Evolutionary conservation across 495 filamentous ascomycete genomes (phyloP).

Genomic region (Xylaria bambusicola): DNA sequence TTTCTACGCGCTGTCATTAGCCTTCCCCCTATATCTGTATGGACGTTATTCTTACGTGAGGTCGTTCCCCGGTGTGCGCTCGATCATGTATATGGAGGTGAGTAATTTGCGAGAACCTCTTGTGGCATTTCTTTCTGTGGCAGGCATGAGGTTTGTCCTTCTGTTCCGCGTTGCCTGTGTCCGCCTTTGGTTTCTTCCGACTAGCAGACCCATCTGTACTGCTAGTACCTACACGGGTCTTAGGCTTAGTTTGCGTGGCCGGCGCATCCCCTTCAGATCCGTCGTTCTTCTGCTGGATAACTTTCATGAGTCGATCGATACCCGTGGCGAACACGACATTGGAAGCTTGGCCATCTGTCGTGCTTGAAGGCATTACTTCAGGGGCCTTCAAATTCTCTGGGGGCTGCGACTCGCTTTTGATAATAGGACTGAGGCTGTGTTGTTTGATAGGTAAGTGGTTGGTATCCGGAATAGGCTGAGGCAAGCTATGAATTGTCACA

Average conservation of each 20-base stretch:
- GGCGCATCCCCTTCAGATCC: constrained; percentile 5
- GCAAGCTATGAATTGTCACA: constrained; percentile 18
- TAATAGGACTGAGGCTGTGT: constrained; percentile 34
- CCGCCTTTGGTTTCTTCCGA: constrained; percentile 17
- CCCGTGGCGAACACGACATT: constrained; percentile 72
- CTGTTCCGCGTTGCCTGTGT: constrained; percentile 24
- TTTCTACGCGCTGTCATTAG: constrained; percentile 45
- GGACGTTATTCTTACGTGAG: constrained; percentile 64
- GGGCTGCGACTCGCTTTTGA: constrained; percentile 43
- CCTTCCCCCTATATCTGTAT: neutral
- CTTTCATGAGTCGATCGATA: constrained; percentile 89
- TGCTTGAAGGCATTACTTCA: constrained; percentile 32
- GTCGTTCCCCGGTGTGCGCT: constrained; percentile 87
- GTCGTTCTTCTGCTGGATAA: constrained; percentile 72
- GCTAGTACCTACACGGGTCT: neutral
- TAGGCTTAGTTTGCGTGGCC: constrained; percentile 19
- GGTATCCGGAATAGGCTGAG: constrained; percentile 12
- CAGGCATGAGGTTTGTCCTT: constrained; percentile 73
- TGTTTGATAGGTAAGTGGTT: constrained; percentile 20
- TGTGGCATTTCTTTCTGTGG: constrained; percentile 71
- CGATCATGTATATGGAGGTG: constrained; percentile 90
- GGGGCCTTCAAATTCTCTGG: constrained; percentile 9
- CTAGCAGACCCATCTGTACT: neutral
- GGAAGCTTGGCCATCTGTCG: constrained; percentile 23
- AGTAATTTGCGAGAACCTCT: constrained; percentile 88